Evolutionary conservation across 2,329 filamentous ascomycete genomes (phyloP), one percentile per base, ranked within the genome.

Genomic region (Fonsecaea pedrosoi): DNA sequence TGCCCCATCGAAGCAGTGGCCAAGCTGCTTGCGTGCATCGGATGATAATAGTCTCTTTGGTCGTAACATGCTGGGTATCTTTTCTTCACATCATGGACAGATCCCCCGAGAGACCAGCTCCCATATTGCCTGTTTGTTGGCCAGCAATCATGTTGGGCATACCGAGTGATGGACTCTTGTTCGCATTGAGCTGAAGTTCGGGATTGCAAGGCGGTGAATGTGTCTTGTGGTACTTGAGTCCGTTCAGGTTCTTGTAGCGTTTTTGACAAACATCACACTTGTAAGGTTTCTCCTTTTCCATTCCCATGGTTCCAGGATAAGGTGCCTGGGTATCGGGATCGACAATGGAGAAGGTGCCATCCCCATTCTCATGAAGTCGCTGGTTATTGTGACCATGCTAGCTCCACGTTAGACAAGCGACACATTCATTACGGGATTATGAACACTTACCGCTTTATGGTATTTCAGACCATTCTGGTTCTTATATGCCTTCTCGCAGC

Each of bases 281-380:
- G 78, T 98, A 98, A 2, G 95, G 95, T 83, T 99, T 99, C 82
- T 98, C 94, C 79, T 98, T 99, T 81, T 99, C 95, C 95, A 99
- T 99, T n/a, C 95, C 95, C 40, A 97, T 84, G 0, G 95, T 98
- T 37, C 95, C 95, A 0, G 95, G 95, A 72, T 98, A 99, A 0
- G 95, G 95, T 1, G 92, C 87, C 34, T 92, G 95, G 0, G 95
- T 98, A 76, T 97, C 92, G 0, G 95, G 95, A 74, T 99, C 96
- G 60, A 99, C 94, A 72, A 99, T 99, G 0, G 94, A 98, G 77
- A 97, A 98, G 1, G 95, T 97, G 60, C 95, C 95, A 75, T 99
- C 95, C 15, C 92, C 91, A 74, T 99, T 99, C 78, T 97, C 94
- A 76, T 97, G 94, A 67, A 99, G 85, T 78, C 97, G 92, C 78